Percentiles rank a stretch among this genome's conserved stretches.
Conservation (phyloP, 2,329 filamentous ascomycete species). For the Leptographium radiaticola region DNA sequence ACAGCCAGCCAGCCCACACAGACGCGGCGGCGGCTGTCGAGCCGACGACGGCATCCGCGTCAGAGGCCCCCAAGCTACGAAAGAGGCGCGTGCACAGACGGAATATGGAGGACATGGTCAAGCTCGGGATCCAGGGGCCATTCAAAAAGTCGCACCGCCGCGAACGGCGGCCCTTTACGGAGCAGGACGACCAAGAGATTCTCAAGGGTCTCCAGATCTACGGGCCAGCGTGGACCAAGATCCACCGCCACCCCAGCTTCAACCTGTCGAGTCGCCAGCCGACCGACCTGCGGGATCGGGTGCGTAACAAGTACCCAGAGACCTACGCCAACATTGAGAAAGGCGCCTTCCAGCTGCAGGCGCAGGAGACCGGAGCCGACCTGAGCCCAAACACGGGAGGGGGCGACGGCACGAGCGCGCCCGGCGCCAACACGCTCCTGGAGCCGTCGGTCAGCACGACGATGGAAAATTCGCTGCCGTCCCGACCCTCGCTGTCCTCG, state of each 20-base stretch:
- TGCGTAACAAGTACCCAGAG: constrained; percentile 50
- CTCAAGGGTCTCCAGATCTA: constrained; percentile 45
- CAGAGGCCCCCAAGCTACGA: constrained; percentile 16
- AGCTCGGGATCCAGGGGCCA: constrained; percentile 46
- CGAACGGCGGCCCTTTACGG: constrained; percentile 46
- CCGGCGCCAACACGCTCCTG: constrained; percentile 27
- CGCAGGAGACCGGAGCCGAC: constrained; percentile 11
- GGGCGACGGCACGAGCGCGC: not conserved
- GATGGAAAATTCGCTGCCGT: constrained; percentile 32
- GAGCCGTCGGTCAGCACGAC: constrained; percentile 39
- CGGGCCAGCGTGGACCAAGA: constrained; percentile 52
- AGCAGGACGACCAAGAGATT: constrained; percentile 50
- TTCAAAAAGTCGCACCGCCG: constrained; percentile 50
- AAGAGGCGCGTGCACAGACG: constrained; percentile 29
- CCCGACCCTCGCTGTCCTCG: constrained; percentile 25
- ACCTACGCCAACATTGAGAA: constrained; percentile 45
- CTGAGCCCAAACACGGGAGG: not conserved
- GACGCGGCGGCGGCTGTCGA: not conserved
- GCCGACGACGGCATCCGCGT: constrained; percentile 2
- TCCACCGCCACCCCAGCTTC: constrained; percentile 46
- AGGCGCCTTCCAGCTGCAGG: constrained; percentile 32
- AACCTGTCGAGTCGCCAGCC: constrained; percentile 45
- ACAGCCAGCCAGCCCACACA: constrained; percentile 4
- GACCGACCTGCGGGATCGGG: constrained; percentile 49
- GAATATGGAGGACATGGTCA: constrained; percentile 28